Conservation (phyloP, 2,329 filamentous ascomycete genomes). For the Hymenoscyphus fructigenus region DNA sequence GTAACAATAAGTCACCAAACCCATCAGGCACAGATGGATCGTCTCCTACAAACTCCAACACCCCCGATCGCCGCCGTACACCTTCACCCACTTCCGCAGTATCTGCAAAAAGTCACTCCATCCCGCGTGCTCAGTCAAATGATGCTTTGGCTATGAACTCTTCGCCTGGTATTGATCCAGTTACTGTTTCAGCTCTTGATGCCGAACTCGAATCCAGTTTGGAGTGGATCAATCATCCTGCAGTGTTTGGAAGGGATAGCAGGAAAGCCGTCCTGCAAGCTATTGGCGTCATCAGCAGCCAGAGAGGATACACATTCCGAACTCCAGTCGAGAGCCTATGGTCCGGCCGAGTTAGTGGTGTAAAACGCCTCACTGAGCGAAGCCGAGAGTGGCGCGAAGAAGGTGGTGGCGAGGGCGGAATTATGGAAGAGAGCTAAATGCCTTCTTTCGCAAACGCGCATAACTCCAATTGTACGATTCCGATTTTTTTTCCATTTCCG, state of each 20-base stretch:
- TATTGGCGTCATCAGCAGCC: slow-evolving; percentile 93
- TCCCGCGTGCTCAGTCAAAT: slow-evolving; percentile 53
- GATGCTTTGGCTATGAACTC: slow-evolving; percentile 48
- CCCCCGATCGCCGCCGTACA: slow-evolving; percentile 39
- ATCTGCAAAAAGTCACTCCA: slow-evolving; percentile 36
- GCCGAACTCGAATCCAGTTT: slow-evolving; percentile 85
- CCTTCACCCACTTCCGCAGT: slow-evolving; percentile 45
- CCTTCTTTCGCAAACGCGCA: background rate
- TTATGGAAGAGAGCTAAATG: slow-evolving; percentile 36
- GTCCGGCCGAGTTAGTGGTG: slow-evolving; percentile 72
- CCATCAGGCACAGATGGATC: slow-evolving; percentile 19
- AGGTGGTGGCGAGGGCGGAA: slow-evolving; percentile 40
- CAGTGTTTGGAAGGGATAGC: slow-evolving; percentile 89
- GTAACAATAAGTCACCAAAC: slow-evolving; percentile 36
- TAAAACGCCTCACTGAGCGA: slow-evolving; percentile 77
- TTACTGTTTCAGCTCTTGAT: slow-evolving; percentile 83
- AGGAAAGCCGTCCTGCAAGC: slow-evolving; percentile 94
- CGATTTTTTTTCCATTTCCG: background rate
- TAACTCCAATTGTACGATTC: slow-evolving; percentile 2
- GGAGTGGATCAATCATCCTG: slow-evolving; percentile 97
- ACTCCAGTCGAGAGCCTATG: slow-evolving; percentile 87
- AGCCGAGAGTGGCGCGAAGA: slow-evolving; percentile 93
- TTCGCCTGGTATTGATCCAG: slow-evolving; percentile 75
- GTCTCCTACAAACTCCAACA: slow-evolving; percentile 31
- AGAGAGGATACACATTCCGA: slow-evolving; percentile 90